Evolutionary conservation across 2,329 filamentous ascomycete species (phyloP).

Genomic region (Calonectria pteridis): DNA sequence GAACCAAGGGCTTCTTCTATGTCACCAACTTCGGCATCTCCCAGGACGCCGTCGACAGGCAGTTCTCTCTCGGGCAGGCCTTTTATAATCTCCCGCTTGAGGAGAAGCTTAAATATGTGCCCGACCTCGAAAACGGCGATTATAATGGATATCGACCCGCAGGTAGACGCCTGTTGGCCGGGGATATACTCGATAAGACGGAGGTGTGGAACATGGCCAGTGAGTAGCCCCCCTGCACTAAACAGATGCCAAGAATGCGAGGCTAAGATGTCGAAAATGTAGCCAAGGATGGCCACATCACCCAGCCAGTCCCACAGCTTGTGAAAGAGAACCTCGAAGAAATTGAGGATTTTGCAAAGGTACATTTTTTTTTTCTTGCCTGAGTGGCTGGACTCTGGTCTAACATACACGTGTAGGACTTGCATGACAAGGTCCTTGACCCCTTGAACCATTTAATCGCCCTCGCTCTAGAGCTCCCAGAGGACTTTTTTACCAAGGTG

Average conservation of each 20-base stretch:
- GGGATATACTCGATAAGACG: conserved; percentile 55
- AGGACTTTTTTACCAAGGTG: conserved; percentile 65
- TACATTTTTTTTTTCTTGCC: background rate
- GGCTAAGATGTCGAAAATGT: background rate
- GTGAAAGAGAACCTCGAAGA: conserved; percentile 27
- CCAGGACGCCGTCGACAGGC: conserved; percentile 68
- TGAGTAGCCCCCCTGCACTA: conserved; percentile 28
- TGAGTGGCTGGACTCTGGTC: background rate
- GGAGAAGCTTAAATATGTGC: conserved; percentile 69
- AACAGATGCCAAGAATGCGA: background rate
- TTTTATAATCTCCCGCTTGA: conserved; percentile 66
- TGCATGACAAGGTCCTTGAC: conserved; percentile 67
- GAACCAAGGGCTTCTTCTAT: conserved; percentile 49
- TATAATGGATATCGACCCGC: conserved; percentile 69
- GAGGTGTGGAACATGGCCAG: conserved; percentile 56
- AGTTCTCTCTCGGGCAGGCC: conserved; percentile 70
- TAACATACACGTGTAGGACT: conserved; percentile 42
- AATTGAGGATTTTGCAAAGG: conserved; percentile 34
- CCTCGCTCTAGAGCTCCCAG: conserved; percentile 69
- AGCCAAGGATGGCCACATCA: conserved; percentile 47
- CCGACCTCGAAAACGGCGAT: conserved; percentile 62
- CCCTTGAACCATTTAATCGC: conserved; percentile 71
- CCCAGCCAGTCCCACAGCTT: conserved; percentile 17
- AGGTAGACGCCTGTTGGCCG: conserved; percentile 50
- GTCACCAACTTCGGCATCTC: conserved; percentile 71